A percentile compares a stretch with the other conserved stretches of the same genome.
Conservation (phyloP, 1,139 yeast species). For the Geotrichum carabidarum region DNA sequence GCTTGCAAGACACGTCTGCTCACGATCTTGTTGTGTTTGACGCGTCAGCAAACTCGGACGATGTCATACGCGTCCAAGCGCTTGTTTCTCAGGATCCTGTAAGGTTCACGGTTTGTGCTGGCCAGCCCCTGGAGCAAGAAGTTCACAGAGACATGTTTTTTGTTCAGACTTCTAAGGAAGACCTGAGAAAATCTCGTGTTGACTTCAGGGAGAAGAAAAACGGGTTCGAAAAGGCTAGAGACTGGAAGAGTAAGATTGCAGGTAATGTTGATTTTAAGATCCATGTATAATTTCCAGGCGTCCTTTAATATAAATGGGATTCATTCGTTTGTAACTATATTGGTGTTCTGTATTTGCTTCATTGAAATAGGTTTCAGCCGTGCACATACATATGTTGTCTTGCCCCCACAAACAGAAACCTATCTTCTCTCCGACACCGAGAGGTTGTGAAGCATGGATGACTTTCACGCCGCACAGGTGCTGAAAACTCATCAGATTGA, state of each 20-base stretch:
- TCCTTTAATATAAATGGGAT: too few species aligned
- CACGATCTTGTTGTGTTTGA: conserved; percentile 9
- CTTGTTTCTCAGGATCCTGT: background rate
- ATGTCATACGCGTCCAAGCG: background rate
- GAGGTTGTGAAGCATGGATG: too few species aligned
- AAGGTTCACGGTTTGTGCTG: conserved; percentile 49
- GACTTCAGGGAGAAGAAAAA: conserved; percentile 35
- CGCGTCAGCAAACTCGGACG: background rate
- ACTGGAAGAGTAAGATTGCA: conserved; percentile 59
- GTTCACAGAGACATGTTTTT: conserved; percentile 79
- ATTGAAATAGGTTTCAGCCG: too few species aligned
- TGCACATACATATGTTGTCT: too few species aligned
- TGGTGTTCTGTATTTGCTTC: too few species aligned
- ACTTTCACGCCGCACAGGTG: too few species aligned
- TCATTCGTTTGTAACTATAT: too few species aligned
- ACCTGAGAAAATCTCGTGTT: conserved; percentile 53
- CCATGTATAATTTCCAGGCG: background rate
- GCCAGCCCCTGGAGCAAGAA: conserved; percentile 61
- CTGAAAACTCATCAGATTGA: too few species aligned
- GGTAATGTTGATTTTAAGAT: background rate
- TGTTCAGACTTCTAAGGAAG: conserved; percentile 58
- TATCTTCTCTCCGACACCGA: too few species aligned
- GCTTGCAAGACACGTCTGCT: conserved; percentile 39
- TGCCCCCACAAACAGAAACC: too few species aligned
- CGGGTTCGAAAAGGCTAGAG: conserved; percentile 60